phyloP scores from a whole-genome alignment of 1,139 yeast species.

The Kodamaea plutei region DNA sequence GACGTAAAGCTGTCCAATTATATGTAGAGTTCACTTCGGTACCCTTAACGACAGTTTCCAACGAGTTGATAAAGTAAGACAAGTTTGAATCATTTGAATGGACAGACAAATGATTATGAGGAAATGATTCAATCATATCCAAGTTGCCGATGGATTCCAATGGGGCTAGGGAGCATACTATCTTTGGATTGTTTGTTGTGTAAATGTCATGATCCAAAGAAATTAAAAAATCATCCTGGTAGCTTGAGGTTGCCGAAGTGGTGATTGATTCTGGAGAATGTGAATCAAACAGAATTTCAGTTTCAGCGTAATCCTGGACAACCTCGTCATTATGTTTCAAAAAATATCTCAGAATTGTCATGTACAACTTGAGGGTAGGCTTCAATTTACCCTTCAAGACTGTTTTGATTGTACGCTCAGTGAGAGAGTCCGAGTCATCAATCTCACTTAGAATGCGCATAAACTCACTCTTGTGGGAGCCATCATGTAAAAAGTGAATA shows the following conservation, averaged over 20 bases:
- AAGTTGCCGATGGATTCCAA: constrained; percentile 6
- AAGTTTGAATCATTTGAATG: constrained; percentile 39
- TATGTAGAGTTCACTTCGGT: constrained; percentile 21
- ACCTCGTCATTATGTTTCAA: constrained; percentile 23
- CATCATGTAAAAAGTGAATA: constrained; percentile 3
- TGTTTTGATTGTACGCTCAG: constrained; percentile 23
- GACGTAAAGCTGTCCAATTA: constrained; percentile 21
- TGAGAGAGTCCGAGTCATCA: constrained; percentile 8
- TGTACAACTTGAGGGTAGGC: constrained; percentile 44
- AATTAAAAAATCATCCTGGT: constrained; percentile 35
- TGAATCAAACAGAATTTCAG: constrained; percentile 4
- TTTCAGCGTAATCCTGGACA: constrained; percentile 7
- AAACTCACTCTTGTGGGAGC: constrained; percentile 5
- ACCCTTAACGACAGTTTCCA: constrained; percentile 28
- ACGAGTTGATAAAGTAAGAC: constrained; percentile 29
- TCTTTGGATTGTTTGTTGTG: constrained; percentile 27
- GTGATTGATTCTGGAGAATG: constrained; percentile 2
- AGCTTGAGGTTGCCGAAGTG: constrained; percentile 9
- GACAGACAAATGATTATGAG: constrained; percentile 33
- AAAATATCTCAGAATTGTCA: constrained; percentile 49
- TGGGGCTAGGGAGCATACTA: constrained; percentile 15
- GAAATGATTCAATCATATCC: constrained; percentile 29
- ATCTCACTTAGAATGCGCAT: constrained; percentile 1
- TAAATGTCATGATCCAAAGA: constrained; percentile 32
- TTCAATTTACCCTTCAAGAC: constrained; percentile 43